Conservation (phyloP, 1,139 yeast genomes). For the Geotrichum siamense region DNA sequence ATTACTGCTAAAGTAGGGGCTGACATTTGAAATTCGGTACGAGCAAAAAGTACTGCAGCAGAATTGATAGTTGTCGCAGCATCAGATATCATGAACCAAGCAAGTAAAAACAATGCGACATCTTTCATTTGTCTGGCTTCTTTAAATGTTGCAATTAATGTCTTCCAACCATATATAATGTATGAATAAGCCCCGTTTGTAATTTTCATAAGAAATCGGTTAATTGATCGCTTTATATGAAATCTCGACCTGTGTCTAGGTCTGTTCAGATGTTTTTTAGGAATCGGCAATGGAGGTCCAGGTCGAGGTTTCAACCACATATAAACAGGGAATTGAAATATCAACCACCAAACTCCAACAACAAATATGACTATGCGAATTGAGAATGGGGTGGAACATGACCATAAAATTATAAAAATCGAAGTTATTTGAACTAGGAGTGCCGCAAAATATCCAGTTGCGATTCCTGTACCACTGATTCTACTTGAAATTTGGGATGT, state of each 20-base stretch:
- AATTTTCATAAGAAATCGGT: constrained; percentile 15
- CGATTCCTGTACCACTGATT: constrained; percentile 60
- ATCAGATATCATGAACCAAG: constrained; percentile 67
- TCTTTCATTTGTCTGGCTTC: constrained; percentile 53
- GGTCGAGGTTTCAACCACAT: constrained; percentile 42
- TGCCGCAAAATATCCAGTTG: constrained; percentile 59
- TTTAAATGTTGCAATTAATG: constrained; percentile 45
- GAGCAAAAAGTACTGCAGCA: constrained; percentile 64
- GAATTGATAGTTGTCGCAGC: constrained; percentile 67
- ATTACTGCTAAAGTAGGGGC: constrained; percentile 54
- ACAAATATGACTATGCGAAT: constrained; percentile 49
- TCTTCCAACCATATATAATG: constrained; percentile 51
- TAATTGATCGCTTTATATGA: constrained; percentile 17
- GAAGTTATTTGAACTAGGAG: constrained; percentile 53
- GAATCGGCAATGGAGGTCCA: constrained; percentile 30
- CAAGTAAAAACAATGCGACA: constrained; percentile 50
- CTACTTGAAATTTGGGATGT: constrained; percentile 32
- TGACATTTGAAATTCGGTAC: constrained; percentile 56
- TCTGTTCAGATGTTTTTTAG: constrained; percentile 15
- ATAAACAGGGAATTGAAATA: constrained; percentile 54
- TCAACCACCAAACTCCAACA: constrained; percentile 66
- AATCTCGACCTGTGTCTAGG: constrained; percentile 4
- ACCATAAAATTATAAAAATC: constrained; percentile 42
- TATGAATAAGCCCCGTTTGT: constrained; percentile 21
- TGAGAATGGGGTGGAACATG: constrained; percentile 41